Evolutionary conservation across 2,329 filamentous ascomycete genomes (phyloP), one percentile per base, ranked within the genome.

Genomic region (Epichloe baconii): DNA sequence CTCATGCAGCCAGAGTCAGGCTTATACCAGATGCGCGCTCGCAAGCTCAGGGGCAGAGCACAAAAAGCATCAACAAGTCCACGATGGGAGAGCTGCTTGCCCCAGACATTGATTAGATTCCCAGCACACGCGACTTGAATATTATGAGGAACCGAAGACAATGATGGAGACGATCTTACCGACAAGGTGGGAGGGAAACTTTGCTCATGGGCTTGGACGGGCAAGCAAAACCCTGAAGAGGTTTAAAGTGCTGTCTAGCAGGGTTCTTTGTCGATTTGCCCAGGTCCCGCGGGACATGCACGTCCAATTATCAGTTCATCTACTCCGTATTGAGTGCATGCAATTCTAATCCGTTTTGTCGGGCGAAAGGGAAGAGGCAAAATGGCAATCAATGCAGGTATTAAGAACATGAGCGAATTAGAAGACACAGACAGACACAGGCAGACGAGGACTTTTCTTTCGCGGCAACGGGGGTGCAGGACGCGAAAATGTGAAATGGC

Each of bases 231-330:
- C 52, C 52, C 44, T 47, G 44, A 49, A 45, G 45, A 44, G 17
- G 26, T 26, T 26, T 26, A 14, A 51, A 15, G 23, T 10, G 31
- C 23, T n/a, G 37, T 36, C 48, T 50, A 38, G 51, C 49, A 51
- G 48, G 48, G 36, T 52, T 40, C 35, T 48, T 52, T 46, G 49
- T 49, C 51, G 47, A 52, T 49, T 52, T 26, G 26, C 42, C 26
- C 40, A 17, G n/a, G 15, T 31, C 26, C 26, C 34, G 8, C 41
- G 26, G 26, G 26, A 31, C 26, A 31, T 31, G 26, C 26, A 31
- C 26, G 26, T 31, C 8, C 8, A 31, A 31, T 31, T 10, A 31
- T 31, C 26, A 10, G 26, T 10, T 31, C 26, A 31, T 31, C 26
- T 31, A 31, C 26, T 31, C 26, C 26, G 26, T 31, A 31, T n/a